Evolutionary conservation across 1,284 basidiomycete genomes (phyloP).

Genomic region (Ganoderma sinense): DNA sequence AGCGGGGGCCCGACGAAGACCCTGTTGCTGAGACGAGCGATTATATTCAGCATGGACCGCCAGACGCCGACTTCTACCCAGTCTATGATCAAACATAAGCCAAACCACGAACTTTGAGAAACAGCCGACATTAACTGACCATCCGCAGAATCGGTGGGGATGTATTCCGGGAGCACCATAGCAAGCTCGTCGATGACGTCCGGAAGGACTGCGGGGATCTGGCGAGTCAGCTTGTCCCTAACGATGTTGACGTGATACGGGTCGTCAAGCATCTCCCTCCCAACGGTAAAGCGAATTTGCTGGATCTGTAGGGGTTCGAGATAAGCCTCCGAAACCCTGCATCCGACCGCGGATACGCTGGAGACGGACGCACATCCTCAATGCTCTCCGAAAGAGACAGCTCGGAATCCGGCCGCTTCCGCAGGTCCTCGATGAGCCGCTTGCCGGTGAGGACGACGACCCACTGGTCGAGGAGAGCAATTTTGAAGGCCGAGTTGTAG

Average conservation of each 20-base stretch:
- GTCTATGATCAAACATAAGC: not conserved
- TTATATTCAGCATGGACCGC: slow-evolving; percentile 45
- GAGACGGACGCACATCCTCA: slow-evolving; percentile 41
- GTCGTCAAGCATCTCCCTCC: slow-evolving; percentile 31
- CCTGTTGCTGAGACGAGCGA: slow-evolving; percentile 53
- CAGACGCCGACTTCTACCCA: slow-evolving; percentile 17
- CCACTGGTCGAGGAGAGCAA: slow-evolving; percentile 48
- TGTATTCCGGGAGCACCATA: slow-evolving; percentile 28
- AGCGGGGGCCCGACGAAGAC: slow-evolving; percentile 53
- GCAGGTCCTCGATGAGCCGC: slow-evolving; percentile 49
- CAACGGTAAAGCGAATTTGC: slow-evolving; percentile 34
- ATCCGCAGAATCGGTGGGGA: slow-evolving; percentile 23
- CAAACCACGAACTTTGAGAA: no score
- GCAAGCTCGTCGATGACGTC: slow-evolving; percentile 38
- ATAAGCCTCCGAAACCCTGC: no score
- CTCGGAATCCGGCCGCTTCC: slow-evolving; percentile 44
- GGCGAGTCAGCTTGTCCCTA: slow-evolving; percentile 33
- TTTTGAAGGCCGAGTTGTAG: slow-evolving; percentile 46
- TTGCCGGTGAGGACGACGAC: slow-evolving; percentile 45
- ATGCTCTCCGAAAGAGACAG: slow-evolving; percentile 45
- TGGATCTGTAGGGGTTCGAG: not conserved
- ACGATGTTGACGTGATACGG: slow-evolving; percentile 38
- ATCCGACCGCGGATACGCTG: no score
- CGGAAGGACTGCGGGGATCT: slow-evolving; percentile 33
- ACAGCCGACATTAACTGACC: not conserved